phyloP scores from a whole-genome alignment of 1,284 basidiomycete species.

The Melampsora abietis-canadensis region DNA sequence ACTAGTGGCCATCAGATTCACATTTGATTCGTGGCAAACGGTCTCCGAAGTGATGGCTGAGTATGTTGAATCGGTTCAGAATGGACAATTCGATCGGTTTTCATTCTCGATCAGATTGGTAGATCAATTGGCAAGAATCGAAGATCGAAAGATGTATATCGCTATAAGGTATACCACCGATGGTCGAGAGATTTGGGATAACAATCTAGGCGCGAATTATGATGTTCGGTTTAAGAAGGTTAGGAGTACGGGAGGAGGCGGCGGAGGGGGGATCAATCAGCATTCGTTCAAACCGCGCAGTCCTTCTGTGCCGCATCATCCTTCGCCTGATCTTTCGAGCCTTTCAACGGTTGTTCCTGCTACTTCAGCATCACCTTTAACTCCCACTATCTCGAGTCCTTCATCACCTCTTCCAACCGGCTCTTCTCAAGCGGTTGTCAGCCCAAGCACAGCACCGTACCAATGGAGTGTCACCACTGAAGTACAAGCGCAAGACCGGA shows the following conservation, averaged over 20 bases:
- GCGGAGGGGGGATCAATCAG: no score
- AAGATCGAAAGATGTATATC: slow-evolving; percentile 64
- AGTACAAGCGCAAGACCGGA: slow-evolving; percentile 50
- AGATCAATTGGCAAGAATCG: slow-evolving; percentile 68
- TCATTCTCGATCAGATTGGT: slow-evolving; percentile 65
- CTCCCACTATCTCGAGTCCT: not conserved
- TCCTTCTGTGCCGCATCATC: not conserved
- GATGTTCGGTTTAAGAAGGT: slow-evolving; percentile 55
- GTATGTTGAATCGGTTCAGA: slow-evolving; percentile 55
- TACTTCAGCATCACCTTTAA: not conserved
- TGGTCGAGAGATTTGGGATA: slow-evolving; percentile 58
- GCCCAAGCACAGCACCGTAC: slow-evolving; percentile 19
- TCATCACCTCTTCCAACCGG: not conserved
- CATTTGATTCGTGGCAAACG: slow-evolving; percentile 61
- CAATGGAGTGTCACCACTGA: slow-evolving; percentile 55
- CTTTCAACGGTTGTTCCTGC: not conserved
- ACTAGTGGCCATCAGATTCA: slow-evolving; percentile 59
- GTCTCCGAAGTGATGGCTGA: slow-evolving; percentile 57
- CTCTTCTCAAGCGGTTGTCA: not conserved
- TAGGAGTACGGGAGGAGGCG: slow-evolving; percentile 31
- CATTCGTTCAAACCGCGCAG: no score
- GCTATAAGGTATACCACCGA: slow-evolving; percentile 62
- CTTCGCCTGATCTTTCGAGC: not conserved
- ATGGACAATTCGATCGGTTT: slow-evolving; percentile 56
- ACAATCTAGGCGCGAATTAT: slow-evolving; percentile 56